Conservation (phyloP, 1,284 basidiomycete species). For the Tranzscheliella williamsii region DNA sequence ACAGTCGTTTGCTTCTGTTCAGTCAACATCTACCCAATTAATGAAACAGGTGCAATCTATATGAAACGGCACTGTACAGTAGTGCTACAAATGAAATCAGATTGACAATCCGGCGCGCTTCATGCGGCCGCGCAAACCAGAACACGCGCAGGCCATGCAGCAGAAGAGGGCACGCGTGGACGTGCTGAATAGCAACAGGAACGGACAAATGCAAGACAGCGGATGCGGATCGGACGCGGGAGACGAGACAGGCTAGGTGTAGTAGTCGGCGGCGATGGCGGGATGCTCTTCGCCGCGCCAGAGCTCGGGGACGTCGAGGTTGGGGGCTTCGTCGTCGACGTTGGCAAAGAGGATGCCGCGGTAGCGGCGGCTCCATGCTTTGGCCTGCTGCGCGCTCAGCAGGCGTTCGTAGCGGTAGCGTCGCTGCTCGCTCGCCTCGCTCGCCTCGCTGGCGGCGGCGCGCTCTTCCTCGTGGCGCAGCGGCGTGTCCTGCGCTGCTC, state of each 20-base stretch:
- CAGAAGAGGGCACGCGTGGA: neutral
- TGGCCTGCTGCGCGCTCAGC: constrained; percentile 38
- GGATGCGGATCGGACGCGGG: neutral
- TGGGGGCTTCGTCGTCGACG: constrained; percentile 32
- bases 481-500: too few species aligned
- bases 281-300: constrained; percentile 42
- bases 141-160: neutral
- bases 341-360: constrained; percentile 35
- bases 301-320: constrained; percentile 26
- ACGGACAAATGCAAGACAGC: neutral
- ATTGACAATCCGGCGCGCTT: too few species aligned
- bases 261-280: constrained; percentile 21
- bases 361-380: constrained; percentile 36
- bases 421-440: constrained; percentile 15
- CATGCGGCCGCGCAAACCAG: too few species aligned
- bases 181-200: neutral
- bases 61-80: too few species aligned
- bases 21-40: too few species aligned
- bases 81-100: too few species aligned
- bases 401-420: constrained; percentile 31
- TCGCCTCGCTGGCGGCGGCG: neutral
- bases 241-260: neutral
- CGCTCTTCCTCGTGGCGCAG: neutral
- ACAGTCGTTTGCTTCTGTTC: too few species aligned
- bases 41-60: too few species aligned